These are phyloP conservation scores for Haplographium delicatum DNA, from an alignment of 495 filamentous ascomycete species.

Conservation along the genomic window DNA sequence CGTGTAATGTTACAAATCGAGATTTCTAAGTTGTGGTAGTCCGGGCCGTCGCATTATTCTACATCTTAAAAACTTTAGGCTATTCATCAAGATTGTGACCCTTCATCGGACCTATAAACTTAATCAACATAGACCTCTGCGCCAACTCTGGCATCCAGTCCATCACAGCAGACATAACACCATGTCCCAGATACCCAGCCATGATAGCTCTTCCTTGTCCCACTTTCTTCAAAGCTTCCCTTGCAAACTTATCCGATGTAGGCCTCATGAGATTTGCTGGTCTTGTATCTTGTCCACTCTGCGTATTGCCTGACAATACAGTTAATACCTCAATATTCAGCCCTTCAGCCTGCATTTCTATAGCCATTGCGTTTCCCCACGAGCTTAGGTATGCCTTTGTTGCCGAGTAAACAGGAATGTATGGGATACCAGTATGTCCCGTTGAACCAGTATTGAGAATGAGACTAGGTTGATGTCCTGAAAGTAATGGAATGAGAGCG, in stretches of 20 bases:
- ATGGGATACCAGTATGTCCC: slow-evolving; percentile 26
- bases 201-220: slow-evolving; percentile 6
- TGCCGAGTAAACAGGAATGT: slow-evolving; percentile 26
- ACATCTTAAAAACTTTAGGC: too few species aligned
- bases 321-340: slow-evolving; percentile 5
- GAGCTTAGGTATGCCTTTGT: slow-evolving; percentile 28
- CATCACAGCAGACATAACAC: too few species aligned
- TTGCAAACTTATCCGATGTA: neutral
- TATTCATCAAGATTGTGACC: too few species aligned
- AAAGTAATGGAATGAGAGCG: slow-evolving; percentile 25
- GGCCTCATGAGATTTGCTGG: neutral
- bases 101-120: too few species aligned
- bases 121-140: too few species aligned
- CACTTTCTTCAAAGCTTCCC: neutral
- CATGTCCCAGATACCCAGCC: too few species aligned
- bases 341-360: slow-evolving; percentile 19
- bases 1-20: too few species aligned
- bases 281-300: neutral
- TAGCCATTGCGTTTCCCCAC: slow-evolving; percentile 19
- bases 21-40: too few species aligned
- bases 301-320: neutral
- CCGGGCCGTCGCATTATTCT: too few species aligned
- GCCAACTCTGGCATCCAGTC: too few species aligned
- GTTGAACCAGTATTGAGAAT: slow-evolving; percentile 29
- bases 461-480: slow-evolving; percentile 14